phyloP scores from a whole-genome alignment of 176 grass and related monocot species.

The Tillandsia fasciculata region DNA sequence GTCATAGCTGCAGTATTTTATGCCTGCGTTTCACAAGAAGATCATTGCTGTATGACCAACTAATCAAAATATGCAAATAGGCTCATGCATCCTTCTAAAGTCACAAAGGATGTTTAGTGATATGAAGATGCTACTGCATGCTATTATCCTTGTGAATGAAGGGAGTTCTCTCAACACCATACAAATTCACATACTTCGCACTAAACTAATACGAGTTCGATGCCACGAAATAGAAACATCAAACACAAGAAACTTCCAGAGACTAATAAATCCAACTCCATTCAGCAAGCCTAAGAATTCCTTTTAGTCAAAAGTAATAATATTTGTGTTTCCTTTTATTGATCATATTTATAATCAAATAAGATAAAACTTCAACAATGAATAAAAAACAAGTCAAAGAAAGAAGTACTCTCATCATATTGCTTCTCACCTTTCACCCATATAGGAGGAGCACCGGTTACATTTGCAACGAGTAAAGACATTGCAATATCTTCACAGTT shows the following conservation, averaged over 20 bases:
- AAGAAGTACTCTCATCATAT: background rate
- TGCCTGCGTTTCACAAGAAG: background rate
- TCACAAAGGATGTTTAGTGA: background rate
- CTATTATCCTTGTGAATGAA: too few relatives aligned
- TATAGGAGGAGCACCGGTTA: slow-evolving; percentile 72
- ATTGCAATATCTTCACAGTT: slow-evolving; percentile 99
- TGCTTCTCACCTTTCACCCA: slow-evolving; percentile 86
- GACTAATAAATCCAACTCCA: background rate
- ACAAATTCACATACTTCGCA: background rate
- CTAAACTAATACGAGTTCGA: background rate
- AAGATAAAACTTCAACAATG: background rate
- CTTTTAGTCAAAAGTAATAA: too few relatives aligned
- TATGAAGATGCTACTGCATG: too few relatives aligned
- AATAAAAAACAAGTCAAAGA: background rate
- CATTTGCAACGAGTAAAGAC: slow-evolving; percentile 92
- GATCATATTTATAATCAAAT: slow-evolving; percentile 6
- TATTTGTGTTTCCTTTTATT: background rate
- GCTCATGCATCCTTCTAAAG: background rate
- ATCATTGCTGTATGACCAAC: background rate
- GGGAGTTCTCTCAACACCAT: too few relatives aligned
- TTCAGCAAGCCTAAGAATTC: background rate
- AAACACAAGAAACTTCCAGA: background rate
- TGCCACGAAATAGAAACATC: background rate
- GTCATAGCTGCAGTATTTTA: background rate
- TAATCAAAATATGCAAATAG: background rate